A percentile compares a stretch with the other conserved stretches of the same genome.
phyloP scores from a whole-genome alignment of 1,284 basidiomycete species.

The Afroboletus lepidellus region DNA sequence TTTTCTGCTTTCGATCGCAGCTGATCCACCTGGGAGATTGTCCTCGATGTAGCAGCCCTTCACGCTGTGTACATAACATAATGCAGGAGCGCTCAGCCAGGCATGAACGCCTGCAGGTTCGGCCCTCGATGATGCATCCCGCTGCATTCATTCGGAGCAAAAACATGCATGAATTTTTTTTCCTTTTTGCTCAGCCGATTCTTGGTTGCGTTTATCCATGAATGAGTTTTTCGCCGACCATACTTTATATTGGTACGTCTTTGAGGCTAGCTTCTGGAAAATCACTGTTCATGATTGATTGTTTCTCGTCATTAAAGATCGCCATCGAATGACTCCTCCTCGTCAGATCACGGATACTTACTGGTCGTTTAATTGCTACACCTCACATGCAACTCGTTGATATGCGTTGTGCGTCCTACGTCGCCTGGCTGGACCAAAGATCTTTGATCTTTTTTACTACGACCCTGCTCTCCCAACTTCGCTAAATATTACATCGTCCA shows the following conservation, averaged over 20 bases:
- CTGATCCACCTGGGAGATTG: not conserved
- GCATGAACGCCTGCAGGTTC: not conserved
- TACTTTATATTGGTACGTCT: conserved; percentile 12
- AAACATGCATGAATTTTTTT: no score
- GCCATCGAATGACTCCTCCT: not conserved
- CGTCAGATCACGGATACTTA: not conserved
- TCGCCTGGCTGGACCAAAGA: not conserved
- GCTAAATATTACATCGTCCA: not conserved
- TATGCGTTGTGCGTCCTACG: not conserved
- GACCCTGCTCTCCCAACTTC: not conserved
- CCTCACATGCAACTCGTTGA: not conserved
- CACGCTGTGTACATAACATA: conserved; percentile 5
- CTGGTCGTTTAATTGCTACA: not conserved
- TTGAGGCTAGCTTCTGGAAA: not conserved
- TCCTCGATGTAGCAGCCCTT: conserved; percentile 6
- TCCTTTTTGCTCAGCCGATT: not conserved
- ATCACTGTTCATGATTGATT: not conserved
- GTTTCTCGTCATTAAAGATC: not conserved
- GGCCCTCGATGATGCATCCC: not conserved
- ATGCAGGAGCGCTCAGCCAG: not conserved
- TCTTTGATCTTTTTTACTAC: not conserved
- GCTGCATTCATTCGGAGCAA: no score
- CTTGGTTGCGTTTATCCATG: not conserved
- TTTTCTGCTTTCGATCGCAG: not conserved
- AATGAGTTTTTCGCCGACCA: not conserved